Evolutionary conservation across 306 rosid genomes (phyloP).

Genomic region (Sicyos baderoa): DNA sequence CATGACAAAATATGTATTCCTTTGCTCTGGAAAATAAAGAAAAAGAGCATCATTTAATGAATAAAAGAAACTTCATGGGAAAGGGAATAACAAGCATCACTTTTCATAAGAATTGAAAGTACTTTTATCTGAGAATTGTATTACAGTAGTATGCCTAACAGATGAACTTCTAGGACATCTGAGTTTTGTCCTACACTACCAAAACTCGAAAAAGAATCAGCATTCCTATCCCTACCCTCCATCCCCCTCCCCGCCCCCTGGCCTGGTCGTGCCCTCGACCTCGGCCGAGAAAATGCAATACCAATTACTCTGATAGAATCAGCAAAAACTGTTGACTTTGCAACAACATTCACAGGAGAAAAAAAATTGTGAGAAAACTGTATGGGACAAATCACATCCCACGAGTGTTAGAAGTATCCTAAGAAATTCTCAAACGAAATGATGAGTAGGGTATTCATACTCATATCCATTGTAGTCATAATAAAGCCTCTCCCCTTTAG

Average conservation of each 20-base stretch:
- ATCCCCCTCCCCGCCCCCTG: not conserved
- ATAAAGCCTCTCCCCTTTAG: constrained; percentile 75
- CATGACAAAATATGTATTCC: not conserved
- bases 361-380: constrained; percentile 19
- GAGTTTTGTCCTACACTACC: not conserved
- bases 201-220: not conserved
- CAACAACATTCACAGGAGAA: constrained; percentile 23
- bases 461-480: constrained; percentile 81
- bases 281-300: not conserved
- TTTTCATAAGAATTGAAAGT: not conserved
- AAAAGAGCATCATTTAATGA: not conserved
- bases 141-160: not conserved
- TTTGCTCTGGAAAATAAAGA: not conserved
- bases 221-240: not conserved
- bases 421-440: constrained; percentile 54
- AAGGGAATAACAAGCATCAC: not conserved
- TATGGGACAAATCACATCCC: constrained; percentile 38
- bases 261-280: not conserved
- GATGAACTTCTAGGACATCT: not conserved
- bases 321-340: constrained; percentile 27
- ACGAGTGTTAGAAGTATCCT: constrained; percentile 19
- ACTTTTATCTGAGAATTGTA: not conserved
- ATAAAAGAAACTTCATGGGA: not conserved
- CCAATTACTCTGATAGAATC: constrained; percentile 9
- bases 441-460: constrained; percentile 63